Evolutionary conservation across 129 eudicot genomes (phyloP).

Genomic region (Sambucus nigra): DNA sequence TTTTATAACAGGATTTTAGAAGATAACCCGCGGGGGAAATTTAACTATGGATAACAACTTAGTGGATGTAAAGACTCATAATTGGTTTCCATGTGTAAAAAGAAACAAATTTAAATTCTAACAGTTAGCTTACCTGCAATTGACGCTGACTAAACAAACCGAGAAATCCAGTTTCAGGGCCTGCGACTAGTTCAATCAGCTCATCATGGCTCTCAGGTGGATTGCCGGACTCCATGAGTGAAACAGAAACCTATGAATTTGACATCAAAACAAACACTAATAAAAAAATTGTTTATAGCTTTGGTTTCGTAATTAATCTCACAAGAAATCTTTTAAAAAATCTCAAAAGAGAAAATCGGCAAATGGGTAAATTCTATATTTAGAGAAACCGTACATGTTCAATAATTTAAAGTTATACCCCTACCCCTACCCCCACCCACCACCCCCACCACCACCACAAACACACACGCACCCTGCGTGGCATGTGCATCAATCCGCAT

Average conservation of each 20-base stretch:
- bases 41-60: background rate
- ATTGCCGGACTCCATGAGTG: constrained; percentile 64
- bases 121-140: constrained; percentile 51
- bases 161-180: constrained; percentile 51
- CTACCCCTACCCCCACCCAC: too few relatives aligned
- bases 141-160: constrained; percentile 77
- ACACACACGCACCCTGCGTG: too few relatives aligned
- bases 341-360: background rate
- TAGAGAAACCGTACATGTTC: too few relatives aligned
- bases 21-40: background rate
- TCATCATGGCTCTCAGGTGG: constrained; percentile 64
- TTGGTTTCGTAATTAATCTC: background rate
- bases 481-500: too few relatives aligned
- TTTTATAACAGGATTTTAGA: too few relatives aligned
- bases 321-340: background rate
- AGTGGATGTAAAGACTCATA: background rate
- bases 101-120: background rate
- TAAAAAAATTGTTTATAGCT: background rate
- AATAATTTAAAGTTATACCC: too few relatives aligned
- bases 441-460: too few relatives aligned
- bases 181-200: constrained; percentile 63
- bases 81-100: background rate
- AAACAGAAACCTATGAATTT: constrained; percentile 60
- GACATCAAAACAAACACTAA: background rate
- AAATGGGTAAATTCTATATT: background rate